Conservation (phyloP, 2,329 filamentous ascomycete species). For the Colletotrichum musae region DNA sequence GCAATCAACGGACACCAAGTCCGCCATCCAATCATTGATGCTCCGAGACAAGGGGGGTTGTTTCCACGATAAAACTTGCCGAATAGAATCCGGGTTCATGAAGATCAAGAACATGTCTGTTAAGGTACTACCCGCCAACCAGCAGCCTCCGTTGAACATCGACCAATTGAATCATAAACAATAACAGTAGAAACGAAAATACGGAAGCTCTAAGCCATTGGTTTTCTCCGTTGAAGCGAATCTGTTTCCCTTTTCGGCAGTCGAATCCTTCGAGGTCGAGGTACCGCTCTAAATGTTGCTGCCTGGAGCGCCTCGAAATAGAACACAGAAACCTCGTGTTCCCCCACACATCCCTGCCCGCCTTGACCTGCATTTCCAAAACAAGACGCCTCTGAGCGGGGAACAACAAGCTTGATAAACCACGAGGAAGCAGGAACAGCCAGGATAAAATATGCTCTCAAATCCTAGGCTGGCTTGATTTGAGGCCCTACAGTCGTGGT, state of each 20-base stretch:
- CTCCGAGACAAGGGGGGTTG: background rate
- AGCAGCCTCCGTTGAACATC: background rate
- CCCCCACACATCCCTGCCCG: conserved; percentile 1
- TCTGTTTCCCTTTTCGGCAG: conserved; percentile 9
- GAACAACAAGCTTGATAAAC: background rate
- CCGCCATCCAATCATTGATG: background rate
- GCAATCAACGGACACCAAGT: background rate
- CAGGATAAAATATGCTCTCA: background rate
- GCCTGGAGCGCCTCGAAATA: conserved; percentile 33
- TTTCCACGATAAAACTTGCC: conserved; percentile 15
- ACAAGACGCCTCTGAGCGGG: background rate
- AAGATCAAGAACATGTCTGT: conserved; percentile 9
- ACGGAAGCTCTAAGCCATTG: background rate
- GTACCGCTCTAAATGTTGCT: conserved; percentile 33
- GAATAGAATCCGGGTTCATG: background rate
- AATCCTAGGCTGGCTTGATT: background rate
- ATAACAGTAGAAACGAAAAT: background rate
- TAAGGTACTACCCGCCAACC: conserved; percentile 15
- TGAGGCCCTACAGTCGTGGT: background rate
- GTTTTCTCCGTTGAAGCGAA: background rate
- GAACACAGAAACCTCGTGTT: conserved; percentile 26
- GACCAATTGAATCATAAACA: conserved; percentile 1
- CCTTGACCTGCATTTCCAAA: conserved; percentile 1
- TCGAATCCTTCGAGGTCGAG: conserved; percentile 23
- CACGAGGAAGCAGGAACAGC: background rate